Evolutionary conservation across 2,329 filamentous ascomycete genomes (phyloP), one percentile per base, ranked within the genome.

Genomic region (Xylariaceae sp.): DNA sequence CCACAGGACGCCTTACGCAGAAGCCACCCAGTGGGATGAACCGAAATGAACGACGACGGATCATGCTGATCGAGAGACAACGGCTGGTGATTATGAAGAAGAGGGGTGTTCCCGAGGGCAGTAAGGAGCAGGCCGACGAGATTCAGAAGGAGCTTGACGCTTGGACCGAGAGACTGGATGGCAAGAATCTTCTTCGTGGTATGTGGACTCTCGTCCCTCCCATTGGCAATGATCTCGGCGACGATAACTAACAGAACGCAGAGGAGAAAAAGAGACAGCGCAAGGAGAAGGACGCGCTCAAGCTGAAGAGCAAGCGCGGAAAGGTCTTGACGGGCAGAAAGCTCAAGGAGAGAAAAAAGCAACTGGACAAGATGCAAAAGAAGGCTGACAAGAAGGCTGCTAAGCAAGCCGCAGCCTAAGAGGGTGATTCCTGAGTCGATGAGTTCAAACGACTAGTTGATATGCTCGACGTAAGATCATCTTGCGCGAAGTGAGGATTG

Each of bases 31-130:
- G 45, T 18, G 58, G 56, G 0, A 55, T 61, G 42, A 66, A 64
- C 49, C 59, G 63, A 7, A 19, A 39, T n/a, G 54, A 48, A n/a
- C 61, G 64, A 22, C 61, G 66, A 14, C 62, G 63, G 6, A 47
- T 62, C 22, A 49, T 50, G 22, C 40, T 67, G 31, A 65, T 68
- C 27, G 63, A 60, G 32, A 44, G 42, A 39, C 58, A 64, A 44
- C 63, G 60, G 39, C 45, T 55, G 38, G 31, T 18, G 15, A 56
- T 67, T 44, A 59, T 54, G 45, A 60, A 60, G 48, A 47, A 51
- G 30, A 44, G 63, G 9, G 61, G 61, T 31, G 42, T 63, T 3
- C 45, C 56, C 6, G 46, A 45, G 18, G 61, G 52, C 11, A 56
- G 59, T 2, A 17, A 36, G 9, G 60, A 62, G 33, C 54, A 49